Base-by-base conservation (phyloP, 225 moss, liverwort and hornwort species). In the Bryoerythrophyllum caledonicum region DNA sequence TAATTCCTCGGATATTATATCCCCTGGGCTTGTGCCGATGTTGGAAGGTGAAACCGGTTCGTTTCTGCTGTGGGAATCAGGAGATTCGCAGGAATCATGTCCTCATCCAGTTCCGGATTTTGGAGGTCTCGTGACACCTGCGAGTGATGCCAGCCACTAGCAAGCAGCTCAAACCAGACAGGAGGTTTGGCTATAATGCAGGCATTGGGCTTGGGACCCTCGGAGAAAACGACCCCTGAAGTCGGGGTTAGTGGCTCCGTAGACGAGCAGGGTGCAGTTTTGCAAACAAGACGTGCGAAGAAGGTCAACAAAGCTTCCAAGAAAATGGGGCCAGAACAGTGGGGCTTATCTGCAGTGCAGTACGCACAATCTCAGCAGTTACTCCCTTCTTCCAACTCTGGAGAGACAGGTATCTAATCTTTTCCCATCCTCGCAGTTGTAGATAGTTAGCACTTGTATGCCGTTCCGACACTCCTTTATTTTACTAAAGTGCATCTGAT, bases 241-340 rank as follows among this genome's bases (percentile, higher is more conserved):
- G 59, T 53, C 52, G 71, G 65, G 23, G 32, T 65, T 37, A 38
- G 65, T 71, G 65, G 59, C 20, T 71, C 40, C 58, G 49, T 19
- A 34, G 71, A 65, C 75, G 75, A 70, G 13, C 65, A 65, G 23
- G 46, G 54, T 65, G 35, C 56, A 8, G 60, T 52, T 41, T 34
- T 24, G 43, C 71, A 43, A 67, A 43, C 62, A 64, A 75, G 68
- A 70, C 68, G 68, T 38, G 40, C n/a, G 52, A 77, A 73, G 48
- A 76, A 74, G 56, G 10, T 73, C 13, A 74, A 69, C 10, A 77
- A 70, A 59, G 38, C 54, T 34, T 40, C 48, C n/a, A 78, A 74
- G 56, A 78, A 41, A 74, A 70, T 78, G 49, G 68, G 82, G 38
- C 63, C 82, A 56, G 74, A 82, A 52, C 78, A 82, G 23, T 82